These are phyloP conservation scores for Effrenium voratum DNA, from an alignment of 73 alveolate genomes.

Conservation along the genomic window DNA sequence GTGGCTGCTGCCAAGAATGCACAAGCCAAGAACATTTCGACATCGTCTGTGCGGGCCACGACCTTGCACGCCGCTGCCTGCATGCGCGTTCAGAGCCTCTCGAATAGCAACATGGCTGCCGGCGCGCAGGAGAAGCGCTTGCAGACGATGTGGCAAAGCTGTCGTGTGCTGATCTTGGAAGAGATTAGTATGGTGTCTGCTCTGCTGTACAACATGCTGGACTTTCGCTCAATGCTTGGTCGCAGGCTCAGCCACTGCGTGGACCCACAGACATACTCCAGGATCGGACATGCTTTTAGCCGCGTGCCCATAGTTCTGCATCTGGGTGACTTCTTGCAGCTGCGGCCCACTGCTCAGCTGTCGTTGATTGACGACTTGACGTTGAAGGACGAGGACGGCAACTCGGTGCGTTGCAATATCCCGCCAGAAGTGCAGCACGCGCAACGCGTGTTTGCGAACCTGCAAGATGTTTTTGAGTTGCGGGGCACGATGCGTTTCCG, in stretches of 20 bases:
- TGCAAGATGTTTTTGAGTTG: constrained; percentile 37
- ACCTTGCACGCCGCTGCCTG: constrained; percentile 7
- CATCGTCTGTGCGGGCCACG: constrained; percentile 1
- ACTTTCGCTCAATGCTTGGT: constrained; percentile 38
- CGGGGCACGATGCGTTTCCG: constrained; percentile 51
- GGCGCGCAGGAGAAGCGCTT: constrained; percentile 18
- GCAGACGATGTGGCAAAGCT: background rate
- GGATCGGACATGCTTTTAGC: constrained; percentile 15
- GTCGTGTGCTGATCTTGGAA: constrained; percentile 31
- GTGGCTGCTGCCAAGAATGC: constrained; percentile 39
- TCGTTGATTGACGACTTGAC: constrained; percentile 17
- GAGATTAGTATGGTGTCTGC: constrained; percentile 56
- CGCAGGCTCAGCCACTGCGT: background rate
- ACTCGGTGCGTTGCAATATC: background rate
- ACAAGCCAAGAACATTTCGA: constrained; percentile 44
- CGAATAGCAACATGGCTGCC: constrained; percentile 9
- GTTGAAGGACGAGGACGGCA: constrained; percentile 7
- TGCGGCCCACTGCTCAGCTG: constrained; percentile 26
- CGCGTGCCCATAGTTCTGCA: constrained; percentile 43
- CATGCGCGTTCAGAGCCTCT: constrained; percentile 11
- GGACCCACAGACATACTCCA: constrained; percentile 7
- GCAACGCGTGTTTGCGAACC: background rate
- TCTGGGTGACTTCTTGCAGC: constrained; percentile 31
- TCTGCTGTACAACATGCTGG: constrained; percentile 35
- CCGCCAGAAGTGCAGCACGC: constrained; percentile 50